Percentiles rank a stretch among this genome's conserved stretches.
These are phyloP conservation scores for Tetradesmus obliquus DNA, from an alignment of 139 green algal genomes.

Conservation along the genomic window DNA sequence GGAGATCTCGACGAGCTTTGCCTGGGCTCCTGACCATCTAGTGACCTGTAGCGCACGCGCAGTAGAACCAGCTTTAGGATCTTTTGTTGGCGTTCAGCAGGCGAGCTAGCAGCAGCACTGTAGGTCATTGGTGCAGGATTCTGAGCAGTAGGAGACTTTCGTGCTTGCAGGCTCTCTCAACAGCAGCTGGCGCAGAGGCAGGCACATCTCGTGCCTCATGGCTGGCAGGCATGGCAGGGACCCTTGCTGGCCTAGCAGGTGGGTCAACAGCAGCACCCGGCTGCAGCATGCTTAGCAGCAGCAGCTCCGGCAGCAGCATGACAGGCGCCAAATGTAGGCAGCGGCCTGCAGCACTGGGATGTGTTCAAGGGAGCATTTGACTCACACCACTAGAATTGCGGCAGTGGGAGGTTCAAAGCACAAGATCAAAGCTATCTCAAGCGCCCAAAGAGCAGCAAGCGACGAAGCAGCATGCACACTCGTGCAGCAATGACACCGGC, in stretches of 20 bases:
- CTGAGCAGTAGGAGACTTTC: slow-evolving; percentile 6
- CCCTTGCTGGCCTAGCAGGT: slow-evolving; percentile 32
- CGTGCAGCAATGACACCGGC: background rate
- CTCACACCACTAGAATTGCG: too few species aligned
- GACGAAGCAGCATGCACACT: background rate
- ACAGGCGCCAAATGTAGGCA: background rate
- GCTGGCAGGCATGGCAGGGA: slow-evolving; percentile 37
- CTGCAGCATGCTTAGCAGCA: background rate
- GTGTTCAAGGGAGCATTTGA: too few species aligned
- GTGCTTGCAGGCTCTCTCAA: slow-evolving; percentile 15
- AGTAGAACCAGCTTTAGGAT: background rate
- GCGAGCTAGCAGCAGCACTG: background rate
- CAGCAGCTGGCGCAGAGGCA: slow-evolving; percentile 18
- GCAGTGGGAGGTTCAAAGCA: too few species aligned
- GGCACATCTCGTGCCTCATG: slow-evolving; percentile 24
- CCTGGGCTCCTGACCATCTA: background rate
- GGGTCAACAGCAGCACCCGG: background rate
- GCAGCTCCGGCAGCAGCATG: background rate
- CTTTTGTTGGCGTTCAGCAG: background rate
- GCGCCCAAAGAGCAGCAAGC: background rate
- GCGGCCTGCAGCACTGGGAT: too few species aligned
- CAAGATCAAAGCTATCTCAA: background rate
- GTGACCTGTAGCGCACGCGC: background rate
- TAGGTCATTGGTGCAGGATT: background rate
- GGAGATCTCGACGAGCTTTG: background rate